Evolutionary conservation across 768 basidiomycete species (phyloP).

Genomic region (Boletus subcaerulescens): DNA sequence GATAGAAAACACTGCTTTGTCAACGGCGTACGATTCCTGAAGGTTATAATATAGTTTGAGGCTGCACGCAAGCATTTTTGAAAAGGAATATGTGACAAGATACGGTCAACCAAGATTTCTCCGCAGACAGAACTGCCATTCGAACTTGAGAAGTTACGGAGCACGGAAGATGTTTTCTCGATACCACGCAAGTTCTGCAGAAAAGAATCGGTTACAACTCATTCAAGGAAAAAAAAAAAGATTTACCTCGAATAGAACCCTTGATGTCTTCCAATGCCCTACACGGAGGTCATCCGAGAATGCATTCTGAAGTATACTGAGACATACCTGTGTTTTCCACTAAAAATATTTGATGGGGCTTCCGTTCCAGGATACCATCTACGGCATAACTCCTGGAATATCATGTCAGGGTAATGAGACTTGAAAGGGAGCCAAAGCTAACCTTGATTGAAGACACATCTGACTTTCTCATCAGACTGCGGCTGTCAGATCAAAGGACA

Average conservation of each 20-base stretch:
- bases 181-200: slow-evolving; percentile 76
- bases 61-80: no score
- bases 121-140: neutral
- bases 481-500: neutral
- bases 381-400: slow-evolving; percentile 60
- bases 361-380: slow-evolving; percentile 60
- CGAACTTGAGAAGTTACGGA: slow-evolving; percentile 4
- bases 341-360: slow-evolving; percentile 26
- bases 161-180: slow-evolving; percentile 66
- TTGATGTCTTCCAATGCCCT: slow-evolving; percentile 85
- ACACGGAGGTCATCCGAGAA: neutral
- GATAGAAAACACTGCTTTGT: no score
- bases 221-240: neutral
- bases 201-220: neutral
- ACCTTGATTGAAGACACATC: slow-evolving; percentile 87
- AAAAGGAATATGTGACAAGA: no score
- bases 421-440: neutral
- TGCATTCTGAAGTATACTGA: neutral
- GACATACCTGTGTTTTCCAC: slow-evolving; percentile 57
- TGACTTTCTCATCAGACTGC: slow-evolving; percentile 23
- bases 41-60: neutral
- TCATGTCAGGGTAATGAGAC: neutral
- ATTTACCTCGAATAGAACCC: slow-evolving; percentile 66
- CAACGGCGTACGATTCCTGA: no score
- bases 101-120: neutral